Base-by-base conservation (phyloP, 31 red algal species). In the Pterothamnion heteromorphum region DNA sequence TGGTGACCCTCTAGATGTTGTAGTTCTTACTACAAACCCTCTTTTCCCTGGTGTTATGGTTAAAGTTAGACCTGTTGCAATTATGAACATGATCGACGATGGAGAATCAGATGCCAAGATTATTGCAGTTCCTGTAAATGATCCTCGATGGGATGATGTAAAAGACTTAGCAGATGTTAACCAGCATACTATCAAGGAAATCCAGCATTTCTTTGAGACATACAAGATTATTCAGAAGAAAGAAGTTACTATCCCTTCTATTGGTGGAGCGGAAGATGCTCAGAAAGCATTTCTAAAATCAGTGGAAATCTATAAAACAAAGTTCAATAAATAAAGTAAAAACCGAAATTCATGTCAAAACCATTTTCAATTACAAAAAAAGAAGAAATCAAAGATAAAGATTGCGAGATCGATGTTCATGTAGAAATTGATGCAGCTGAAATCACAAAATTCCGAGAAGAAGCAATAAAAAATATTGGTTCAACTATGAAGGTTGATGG, bases 51-150 rank as follows among this genome's bases (percentile, higher is more conserved):
- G 26, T 27, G 26, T 27, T 37, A 31, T 86, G 23, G 34, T 86
- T 24, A 43, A 37, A 43, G 82, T 35, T 86, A 86, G 35, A 35
- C 28, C 35, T 24, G 35, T 86, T 43, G 82, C 28, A 35, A 35
- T 86, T 24, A 86, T 86, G 82, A 27, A 35, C 34, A 86, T 86
- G 82, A 86, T 86, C 35, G 82, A 86, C 37, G 82, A 27, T 35
- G 82, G 82, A 39, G 82, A 86, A 86, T 24, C 37, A 26, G 82
- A 86, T 86, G 82, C 26, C 37, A 86, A 86, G 82, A 86, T 86
- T 35, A 86, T 86, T 35, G 82, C 82, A 27, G 82, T 86, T 35
- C 24, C 82, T 39, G 30, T 35, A 26, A 37, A 86, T 37, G 82
- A 86, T 37, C 26, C 35, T 27, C 26, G 82, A 27, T 27, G 26